Conservation (phyloP, 805 yeast species). For the Yueomyces sinensis region DNA sequence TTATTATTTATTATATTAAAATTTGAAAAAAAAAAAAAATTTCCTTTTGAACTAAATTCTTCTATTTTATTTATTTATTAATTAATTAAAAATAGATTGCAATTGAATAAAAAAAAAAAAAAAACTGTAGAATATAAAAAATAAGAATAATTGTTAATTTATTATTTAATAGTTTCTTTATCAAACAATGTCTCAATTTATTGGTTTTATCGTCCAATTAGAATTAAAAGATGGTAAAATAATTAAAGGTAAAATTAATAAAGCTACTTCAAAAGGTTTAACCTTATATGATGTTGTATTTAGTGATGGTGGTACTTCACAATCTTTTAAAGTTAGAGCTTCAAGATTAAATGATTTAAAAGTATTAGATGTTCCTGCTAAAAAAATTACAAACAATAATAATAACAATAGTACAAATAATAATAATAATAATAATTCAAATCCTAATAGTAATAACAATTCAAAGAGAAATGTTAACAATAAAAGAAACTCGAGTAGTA, state of each 20-base stretch:
- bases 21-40: no score
- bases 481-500: constrained; percentile 4
- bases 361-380: constrained; percentile 27
- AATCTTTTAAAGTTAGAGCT: constrained; percentile 23
- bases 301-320: constrained; percentile 20
- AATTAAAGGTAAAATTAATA: constrained; percentile 30
- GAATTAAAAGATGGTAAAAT: constrained; percentile 29
- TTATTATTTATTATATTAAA: no score
- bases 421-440: constrained; percentile 4
- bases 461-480: constrained; percentile 1
- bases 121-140: not conserved
- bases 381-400: constrained; percentile 13
- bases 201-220: constrained; percentile 34
- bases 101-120: not conserved
- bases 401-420: constrained; percentile 10
- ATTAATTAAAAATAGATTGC: not conserved
- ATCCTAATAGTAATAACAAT: constrained; percentile 5
- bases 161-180: no score
- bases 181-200: constrained; percentile 26
- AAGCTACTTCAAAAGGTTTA: constrained; percentile 28
- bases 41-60: no score
- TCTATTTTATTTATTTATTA: not conserved
- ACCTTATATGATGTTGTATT: constrained; percentile 27
- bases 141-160: no score
- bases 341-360: constrained; percentile 24